phyloP scores from a whole-genome alignment of 2,329 filamentous ascomycete species.

The Trichoderma atroviride region DNA sequence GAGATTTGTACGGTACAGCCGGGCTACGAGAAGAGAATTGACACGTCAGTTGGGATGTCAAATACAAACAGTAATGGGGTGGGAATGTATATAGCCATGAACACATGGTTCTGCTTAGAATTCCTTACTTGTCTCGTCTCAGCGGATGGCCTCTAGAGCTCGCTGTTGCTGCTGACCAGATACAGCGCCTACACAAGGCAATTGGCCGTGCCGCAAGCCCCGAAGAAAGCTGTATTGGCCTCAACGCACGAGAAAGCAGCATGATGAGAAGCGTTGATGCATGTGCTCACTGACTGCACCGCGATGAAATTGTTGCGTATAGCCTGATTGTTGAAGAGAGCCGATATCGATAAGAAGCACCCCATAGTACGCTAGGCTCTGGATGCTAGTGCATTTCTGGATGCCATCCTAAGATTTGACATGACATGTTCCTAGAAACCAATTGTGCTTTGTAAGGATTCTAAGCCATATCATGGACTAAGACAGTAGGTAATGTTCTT shows the following conservation, averaged over 20 bases:
- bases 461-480: no score
- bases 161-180: conserved; percentile 8
- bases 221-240: conserved; percentile 2
- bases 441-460: no score
- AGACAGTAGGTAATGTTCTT: no score
- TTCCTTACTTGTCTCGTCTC: conserved; percentile 15
- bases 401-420: neutral
- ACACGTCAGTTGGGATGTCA: neutral
- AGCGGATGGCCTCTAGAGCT: neutral
- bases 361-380: neutral
- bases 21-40: conserved; percentile 2
- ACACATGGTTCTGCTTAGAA: neutral
- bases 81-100: neutral
- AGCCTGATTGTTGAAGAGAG: neutral
- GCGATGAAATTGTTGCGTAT: neutral
- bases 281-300: conserved; percentile 1
- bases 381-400: neutral
- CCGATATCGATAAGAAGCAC: conserved; percentile 9
- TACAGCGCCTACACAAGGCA: neutral
- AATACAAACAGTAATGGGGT: neutral
- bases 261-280: conserved; percentile 6
- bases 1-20: neutral
- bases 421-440: neutral
- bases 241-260: conserved; percentile 11
- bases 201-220: neutral